Base-by-base conservation (phyloP, 139 green algal genomes). In the Raphidocelis subcapitata region DNA sequence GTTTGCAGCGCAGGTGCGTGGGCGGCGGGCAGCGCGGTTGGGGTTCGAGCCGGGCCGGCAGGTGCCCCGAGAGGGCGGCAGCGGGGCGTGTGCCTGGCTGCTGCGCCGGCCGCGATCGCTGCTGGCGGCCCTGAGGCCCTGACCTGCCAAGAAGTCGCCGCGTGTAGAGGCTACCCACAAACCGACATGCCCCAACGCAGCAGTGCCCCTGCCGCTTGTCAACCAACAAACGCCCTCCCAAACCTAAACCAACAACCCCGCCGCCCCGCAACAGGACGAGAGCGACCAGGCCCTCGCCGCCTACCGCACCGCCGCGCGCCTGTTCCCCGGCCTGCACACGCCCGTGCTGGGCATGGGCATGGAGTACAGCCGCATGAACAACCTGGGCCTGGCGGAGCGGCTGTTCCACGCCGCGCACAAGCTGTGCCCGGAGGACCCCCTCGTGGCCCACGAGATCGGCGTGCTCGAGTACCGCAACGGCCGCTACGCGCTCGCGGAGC, bases 281-380 rank as follows among this genome's bases (percentile, higher is more conserved):
- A 72, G 62, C 54, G 71, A 73, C 49, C 90, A 98, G 85, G 95
- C 95, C 16, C 94, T 99, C 89, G 94, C 93, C 20, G 95, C 96
- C 0, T 99, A 98, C 78, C 85, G 96, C 26, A 98, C 94, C 1
- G 96, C 96, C 26, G 67, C 86, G 20, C 86, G 96, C 14, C 86
- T 97, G 21, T 99, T 99, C 81, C 89, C 90, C 4, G 96, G 96
- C 3, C 88, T 96, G 74, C 95, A 98, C 80, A 67, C 89, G 26
- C 92, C 95, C 10, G 41, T 97, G 49, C 74, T 98, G 61, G 94
- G 90, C 69, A 94, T 97, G 84, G 93, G 89, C 57, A 86, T 88
- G 65, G 92, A 97, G 82, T 96, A 96, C 81, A 65, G 79, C 71
- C 79, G 85, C 72, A 96, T 95, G 79, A 97, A 95, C 81, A 98